Conservation (phyloP, 1,284 basidiomycete genomes). For the Trametes hirsuta region DNA sequence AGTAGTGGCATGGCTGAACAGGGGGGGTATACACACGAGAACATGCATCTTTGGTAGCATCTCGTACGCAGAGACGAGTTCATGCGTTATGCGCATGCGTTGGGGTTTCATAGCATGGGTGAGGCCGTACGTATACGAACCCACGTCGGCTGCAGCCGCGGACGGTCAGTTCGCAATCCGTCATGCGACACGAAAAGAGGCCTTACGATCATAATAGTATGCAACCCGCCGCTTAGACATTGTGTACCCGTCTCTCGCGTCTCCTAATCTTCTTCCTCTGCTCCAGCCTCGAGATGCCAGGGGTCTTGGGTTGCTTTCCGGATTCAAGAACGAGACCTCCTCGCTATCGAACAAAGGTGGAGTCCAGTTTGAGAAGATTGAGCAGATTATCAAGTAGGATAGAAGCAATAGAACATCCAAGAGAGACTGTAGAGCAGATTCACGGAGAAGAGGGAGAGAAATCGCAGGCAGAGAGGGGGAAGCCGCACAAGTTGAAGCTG, state of each 20-base stretch:
- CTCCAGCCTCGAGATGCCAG: neutral
- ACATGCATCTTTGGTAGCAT: constrained; percentile 93
- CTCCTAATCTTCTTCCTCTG: neutral
- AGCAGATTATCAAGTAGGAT: no score
- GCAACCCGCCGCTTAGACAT: constrained; percentile 30
- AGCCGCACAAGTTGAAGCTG: neutral
- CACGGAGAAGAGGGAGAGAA: neutral
- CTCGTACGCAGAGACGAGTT: constrained; percentile 88
- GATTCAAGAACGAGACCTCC: no score
- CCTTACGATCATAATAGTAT: constrained; percentile 31
- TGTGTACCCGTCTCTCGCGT: neutral
- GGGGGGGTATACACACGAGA: constrained; percentile 44
- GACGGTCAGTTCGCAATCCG: neutral
- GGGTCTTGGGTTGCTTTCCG: neutral
- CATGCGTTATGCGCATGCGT: constrained; percentile 91
- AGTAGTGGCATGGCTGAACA: neutral
- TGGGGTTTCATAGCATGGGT: constrained; percentile 97
- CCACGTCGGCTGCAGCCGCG: constrained; percentile 65
- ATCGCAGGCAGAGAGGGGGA: neutral
- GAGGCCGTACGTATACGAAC: constrained; percentile 84
- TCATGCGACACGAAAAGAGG: no score
- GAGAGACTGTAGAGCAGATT: no score
- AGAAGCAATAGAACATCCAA: no score
- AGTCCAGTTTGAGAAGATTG: no score
- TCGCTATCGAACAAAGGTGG: no score